These are phyloP conservation scores for Wickerhamiella vanderwaltii DNA, from an alignment of 805 yeast species.

Conservation along the genomic window DNA sequence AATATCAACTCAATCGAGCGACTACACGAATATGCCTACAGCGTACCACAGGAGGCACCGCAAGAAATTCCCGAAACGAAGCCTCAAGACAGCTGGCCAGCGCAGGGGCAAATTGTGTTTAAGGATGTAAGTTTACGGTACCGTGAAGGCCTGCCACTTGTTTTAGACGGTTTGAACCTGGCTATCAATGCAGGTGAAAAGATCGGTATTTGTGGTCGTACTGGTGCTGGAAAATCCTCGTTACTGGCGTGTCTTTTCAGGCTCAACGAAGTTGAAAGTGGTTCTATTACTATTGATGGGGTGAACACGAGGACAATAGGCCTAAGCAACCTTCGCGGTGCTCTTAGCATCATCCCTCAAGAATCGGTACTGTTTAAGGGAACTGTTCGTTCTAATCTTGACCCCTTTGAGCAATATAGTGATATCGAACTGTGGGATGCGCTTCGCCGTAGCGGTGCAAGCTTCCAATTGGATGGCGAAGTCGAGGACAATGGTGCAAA, in stretches of 20 bases:
- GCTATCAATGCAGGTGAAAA: slow-evolving; percentile 47
- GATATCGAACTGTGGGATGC: slow-evolving; percentile 60
- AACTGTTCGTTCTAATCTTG: no score
- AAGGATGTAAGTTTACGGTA: slow-evolving; percentile 66
- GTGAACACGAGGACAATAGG: no score
- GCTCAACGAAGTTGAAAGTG: no score
- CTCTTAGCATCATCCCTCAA: no score
- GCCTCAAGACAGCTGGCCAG: slow-evolving; percentile 51
- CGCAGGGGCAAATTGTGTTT: slow-evolving; percentile 45
- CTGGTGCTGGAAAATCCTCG: slow-evolving; percentile 81
- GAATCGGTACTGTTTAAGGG: no score
- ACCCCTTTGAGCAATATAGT: no score
- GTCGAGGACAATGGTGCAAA: slow-evolving; percentile 62
- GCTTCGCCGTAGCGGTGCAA: slow-evolving; percentile 43
- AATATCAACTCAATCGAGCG: slow-evolving; percentile 70
- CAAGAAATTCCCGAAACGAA: slow-evolving; percentile 34
- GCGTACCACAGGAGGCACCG: slow-evolving; percentile 52
- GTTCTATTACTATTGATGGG: no score
- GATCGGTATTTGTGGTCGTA: slow-evolving; percentile 79
- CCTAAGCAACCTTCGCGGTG: no score
- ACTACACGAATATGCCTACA: slow-evolving; percentile 49
- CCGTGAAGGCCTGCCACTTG: slow-evolving; percentile 53
- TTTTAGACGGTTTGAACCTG: slow-evolving; percentile 44
- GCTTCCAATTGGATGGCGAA: slow-evolving; percentile 46
- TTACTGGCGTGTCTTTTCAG: slow-evolving; percentile 58